A percentile compares a stretch with the other conserved stretches of the same genome.
Conservation (phyloP, 768 basidiomycete species). For the Serendipita sp. region DNA sequence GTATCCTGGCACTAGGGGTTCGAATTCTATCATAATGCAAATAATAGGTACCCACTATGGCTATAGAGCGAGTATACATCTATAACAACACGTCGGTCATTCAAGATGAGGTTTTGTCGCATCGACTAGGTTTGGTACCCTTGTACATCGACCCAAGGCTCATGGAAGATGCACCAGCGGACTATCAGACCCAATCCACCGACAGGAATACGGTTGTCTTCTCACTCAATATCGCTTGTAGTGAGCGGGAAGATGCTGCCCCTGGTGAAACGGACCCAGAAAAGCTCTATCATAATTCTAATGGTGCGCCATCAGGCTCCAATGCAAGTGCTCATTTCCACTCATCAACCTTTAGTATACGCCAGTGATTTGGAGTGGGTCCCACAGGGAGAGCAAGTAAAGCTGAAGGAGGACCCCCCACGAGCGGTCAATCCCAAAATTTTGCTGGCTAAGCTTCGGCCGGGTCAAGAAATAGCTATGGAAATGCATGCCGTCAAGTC, state of each 20-base stretch:
- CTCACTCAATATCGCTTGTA: constrained; percentile 49
- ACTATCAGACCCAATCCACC: constrained; percentile 35
- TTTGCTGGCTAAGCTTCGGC: constrained; percentile 78
- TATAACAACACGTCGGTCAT: constrained; percentile 93
- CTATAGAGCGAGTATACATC: constrained; percentile 78
- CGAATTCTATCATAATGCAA: neutral
- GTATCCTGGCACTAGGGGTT: constrained; percentile 13
- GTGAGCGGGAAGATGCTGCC: constrained; percentile 38
- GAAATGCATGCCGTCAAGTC: constrained; percentile 87
- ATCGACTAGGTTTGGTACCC: constrained; percentile 84
- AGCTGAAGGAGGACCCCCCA: constrained; percentile 42
- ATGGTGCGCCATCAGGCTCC: constrained; percentile 22
- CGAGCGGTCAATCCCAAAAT: constrained; percentile 64
- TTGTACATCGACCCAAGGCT: constrained; percentile 69
- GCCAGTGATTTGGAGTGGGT: constrained; percentile 59
- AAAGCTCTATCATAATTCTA: constrained; percentile 56
- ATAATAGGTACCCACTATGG: constrained; percentile 70
- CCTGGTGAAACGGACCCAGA: constrained; percentile 40
- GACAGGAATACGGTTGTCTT: constrained; percentile 91
- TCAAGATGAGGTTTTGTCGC: constrained; percentile 83
- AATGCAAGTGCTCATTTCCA: neutral
- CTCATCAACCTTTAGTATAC: constrained; percentile 21
- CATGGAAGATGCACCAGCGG: constrained; percentile 27
- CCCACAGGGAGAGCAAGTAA: constrained; percentile 66
- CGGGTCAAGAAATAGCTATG: constrained; percentile 75